Base-by-base conservation (phyloP, 306 rosid genomes). In the Datisca glomerata region DNA sequence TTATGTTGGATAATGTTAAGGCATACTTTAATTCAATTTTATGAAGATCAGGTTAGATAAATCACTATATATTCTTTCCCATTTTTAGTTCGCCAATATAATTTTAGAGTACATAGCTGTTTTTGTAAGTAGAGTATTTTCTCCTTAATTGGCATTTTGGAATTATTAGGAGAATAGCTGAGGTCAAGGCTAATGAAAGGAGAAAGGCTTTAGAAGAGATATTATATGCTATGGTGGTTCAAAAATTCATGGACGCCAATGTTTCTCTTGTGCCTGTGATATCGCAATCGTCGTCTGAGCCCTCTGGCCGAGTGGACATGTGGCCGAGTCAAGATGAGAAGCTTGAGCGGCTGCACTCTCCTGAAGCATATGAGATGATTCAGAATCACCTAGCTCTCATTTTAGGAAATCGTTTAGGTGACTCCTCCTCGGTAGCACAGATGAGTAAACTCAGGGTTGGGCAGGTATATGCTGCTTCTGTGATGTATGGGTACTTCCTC, bases 401-500 rank as follows among this genome's bases (percentile, higher is more conserved):
- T 57, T 61, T 86, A 21, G 94, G 94, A 27, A 75, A 59, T 47
- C 72, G 86, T 17, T 2, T 55, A 5, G 73, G 63, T 13, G 96
- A 86, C 63, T 64, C 70, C 14, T n/a, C 69, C 21, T 68, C 94
- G 18, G 76, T 81, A 13, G 92, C 92, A 21, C 81, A 79, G 59
- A 78, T 79, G 44, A 79, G 94, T 72, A 78, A 79, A 60, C 75
- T 86, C 34, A 73, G 84, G 59, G 85, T 69, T 11, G 94, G 96
- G 27, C 94, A 86, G 64, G 96, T 81, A 64, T 86, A 86, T 64
- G 96, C 96, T 0, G 96, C 96, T 4, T 86, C 94, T 16, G 71
- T 81, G 45, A 76, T 86, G 94, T 86, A 86, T 38, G 96, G 94
- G 16, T 86, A 81, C 73, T 79, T 86, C 57, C 94, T 86, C 41